Percentiles rank a stretch among this genome's conserved stretches.
Evolutionary conservation across 805 yeast genomes (phyloP).

Genomic region (Pichia eremophila): DNA sequence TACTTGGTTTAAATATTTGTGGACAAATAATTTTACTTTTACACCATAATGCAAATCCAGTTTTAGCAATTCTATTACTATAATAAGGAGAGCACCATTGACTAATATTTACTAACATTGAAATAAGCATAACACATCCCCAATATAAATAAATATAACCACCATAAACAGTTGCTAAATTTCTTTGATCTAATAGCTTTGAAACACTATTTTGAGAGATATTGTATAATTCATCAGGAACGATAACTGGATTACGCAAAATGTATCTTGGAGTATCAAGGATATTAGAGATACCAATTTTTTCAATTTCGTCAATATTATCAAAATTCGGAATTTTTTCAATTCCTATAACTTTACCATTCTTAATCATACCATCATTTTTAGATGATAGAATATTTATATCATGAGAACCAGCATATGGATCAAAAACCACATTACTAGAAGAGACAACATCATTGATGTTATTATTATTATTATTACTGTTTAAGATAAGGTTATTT

Average conservation of each 20-base stretch:
- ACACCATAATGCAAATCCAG: constrained; percentile 20
- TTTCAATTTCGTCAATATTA: constrained; percentile 2
- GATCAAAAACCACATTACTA: not conserved
- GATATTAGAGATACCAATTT: constrained; percentile 6
- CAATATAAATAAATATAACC: constrained; percentile 24
- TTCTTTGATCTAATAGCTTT: constrained; percentile 22
- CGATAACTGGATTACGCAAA: constrained; percentile 22
- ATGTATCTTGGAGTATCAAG: constrained; percentile 1
- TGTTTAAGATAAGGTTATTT: not conserved
- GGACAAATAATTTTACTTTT: constrained; percentile 27
- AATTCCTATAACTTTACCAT: constrained; percentile 1
- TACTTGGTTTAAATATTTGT: constrained; percentile 20
- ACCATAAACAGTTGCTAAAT: constrained; percentile 24
- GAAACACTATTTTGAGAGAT: constrained; percentile 22
- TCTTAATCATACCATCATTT: not conserved
- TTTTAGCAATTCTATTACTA: constrained; percentile 16
- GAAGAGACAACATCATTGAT: not conserved
- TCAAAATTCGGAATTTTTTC: constrained; percentile 3
- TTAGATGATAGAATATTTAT: not conserved
- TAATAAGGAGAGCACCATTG: constrained; percentile 30
- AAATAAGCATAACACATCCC: constrained; percentile 21
- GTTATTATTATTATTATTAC: not conserved
- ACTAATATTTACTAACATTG: constrained; percentile 19
- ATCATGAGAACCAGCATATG: not conserved
- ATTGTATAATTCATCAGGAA: constrained; percentile 18